Base-by-base conservation (phyloP, 352 stramenopile species). In the Phytophthora brassicae region DNA sequence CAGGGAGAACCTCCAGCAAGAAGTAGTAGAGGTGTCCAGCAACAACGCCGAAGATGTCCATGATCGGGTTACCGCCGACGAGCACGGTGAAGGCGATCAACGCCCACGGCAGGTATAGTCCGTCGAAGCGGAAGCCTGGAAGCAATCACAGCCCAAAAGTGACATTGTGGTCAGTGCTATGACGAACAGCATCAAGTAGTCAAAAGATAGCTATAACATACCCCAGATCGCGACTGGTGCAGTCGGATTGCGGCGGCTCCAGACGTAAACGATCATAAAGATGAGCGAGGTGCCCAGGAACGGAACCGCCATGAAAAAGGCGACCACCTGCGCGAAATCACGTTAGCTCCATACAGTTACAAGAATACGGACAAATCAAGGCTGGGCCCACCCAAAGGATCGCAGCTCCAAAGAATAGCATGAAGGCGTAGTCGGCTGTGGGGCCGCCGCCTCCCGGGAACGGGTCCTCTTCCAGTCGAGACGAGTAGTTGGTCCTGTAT, bases 211-310 rank as follows among this genome's bases (percentile, higher is more conserved):
- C 33, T 6, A n/a, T 11, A 38, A 19, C 59, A 45, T 66, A 91
- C 82, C 86, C 87, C 87, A 96, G 61, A 97, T 92, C 4, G 81
- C 74, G 12, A 94, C 86, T 23, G 85, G 82, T 6, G 79, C 74
- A 14, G 88, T 93, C 38, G 88, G 79, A 59, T 97, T 90, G 9
- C 84, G 84, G 36, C 86, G 87, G 63, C 89, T 97, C 89, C 89
- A 97, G 42, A 97, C 77, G 74, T 97, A 97, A 26, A 96, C 79
- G 55, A 96, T 94, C 80, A 92, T 95, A 54, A 97, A 96, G 68
- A 95, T 93, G 24, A 96, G 76, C 33, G 88, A 86, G 36, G 79
- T 77, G 46, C 86, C 87, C 11, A 96, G 68, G 71, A 96, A 96
- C 33, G 80, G 81, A 13, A 95, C 70, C 19, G 65, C 74, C 79